Conservation (phyloP, 305 asterid species). For the Fraxinus ornus region DNA sequence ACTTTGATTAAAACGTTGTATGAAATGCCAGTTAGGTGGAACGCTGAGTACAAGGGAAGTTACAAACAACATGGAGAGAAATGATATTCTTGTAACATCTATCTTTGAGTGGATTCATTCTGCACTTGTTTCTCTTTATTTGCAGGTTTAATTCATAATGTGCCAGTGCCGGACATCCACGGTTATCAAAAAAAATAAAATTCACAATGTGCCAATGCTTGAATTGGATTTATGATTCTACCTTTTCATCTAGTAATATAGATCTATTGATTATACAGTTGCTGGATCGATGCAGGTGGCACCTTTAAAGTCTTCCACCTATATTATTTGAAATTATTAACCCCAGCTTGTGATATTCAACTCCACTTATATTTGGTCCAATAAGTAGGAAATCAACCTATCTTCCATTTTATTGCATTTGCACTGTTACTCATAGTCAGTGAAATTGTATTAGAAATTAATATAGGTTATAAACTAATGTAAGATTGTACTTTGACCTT, state of each 20-base stretch:
- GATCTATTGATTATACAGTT: background rate
- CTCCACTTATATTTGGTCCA: background rate
- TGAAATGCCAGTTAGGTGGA: constrained; percentile 10
- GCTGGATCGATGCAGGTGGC: constrained; percentile 1
- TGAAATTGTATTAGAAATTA: background rate
- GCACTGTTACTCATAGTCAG: background rate
- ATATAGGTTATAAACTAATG: background rate
- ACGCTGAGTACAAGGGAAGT: background rate
- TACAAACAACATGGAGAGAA: background rate
- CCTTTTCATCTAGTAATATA: background rate
- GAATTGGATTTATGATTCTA: background rate
- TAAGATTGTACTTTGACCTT: background rate
- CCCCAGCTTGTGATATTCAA: background rate
- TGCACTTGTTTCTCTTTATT: background rate
- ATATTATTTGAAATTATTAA: background rate
- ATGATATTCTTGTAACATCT: background rate
- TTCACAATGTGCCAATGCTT: background rate
- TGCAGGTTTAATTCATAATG: background rate
- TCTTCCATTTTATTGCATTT: background rate
- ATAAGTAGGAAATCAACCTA: background rate
- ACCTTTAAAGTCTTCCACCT: background rate
- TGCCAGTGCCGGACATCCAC: too few species aligned
- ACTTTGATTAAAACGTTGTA: background rate
- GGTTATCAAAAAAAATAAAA: too few species aligned
- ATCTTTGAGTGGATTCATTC: background rate